phyloP scores from a whole-genome alignment of 352 stramenopile species.

The Globisporangium uncinulatum region DNA sequence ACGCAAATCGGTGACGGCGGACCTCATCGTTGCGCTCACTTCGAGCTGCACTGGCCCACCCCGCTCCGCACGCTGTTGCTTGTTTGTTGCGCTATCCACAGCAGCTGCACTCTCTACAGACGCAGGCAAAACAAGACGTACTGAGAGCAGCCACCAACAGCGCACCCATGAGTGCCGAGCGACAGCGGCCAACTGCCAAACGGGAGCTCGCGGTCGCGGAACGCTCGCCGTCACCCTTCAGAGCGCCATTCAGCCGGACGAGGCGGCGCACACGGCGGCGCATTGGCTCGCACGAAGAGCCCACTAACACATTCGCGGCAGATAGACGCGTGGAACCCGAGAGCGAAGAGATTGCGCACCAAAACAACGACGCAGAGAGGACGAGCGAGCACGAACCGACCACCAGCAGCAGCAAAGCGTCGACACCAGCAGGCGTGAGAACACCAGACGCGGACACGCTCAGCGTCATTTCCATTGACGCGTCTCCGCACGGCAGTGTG shows the following conservation, averaged over 20 bases:
- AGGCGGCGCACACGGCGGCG: slow-evolving; percentile 11
- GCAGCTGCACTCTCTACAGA: too few relatives aligned
- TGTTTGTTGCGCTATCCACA: too few relatives aligned
- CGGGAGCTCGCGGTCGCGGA: slow-evolving; percentile 2
- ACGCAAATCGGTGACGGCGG: neutral
- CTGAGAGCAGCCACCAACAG: neutral
- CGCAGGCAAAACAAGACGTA: neutral
- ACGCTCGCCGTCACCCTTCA: neutral
- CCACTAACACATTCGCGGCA: slow-evolving; percentile 1
- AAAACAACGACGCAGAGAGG: neutral
- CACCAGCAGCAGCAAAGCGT: slow-evolving; percentile 13
- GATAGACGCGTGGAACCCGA: neutral
- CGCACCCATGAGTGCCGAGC: slow-evolving; percentile 1
- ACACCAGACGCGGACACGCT: slow-evolving; percentile 16
- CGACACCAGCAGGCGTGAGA: slow-evolving; percentile 16
- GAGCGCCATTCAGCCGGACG: neutral
- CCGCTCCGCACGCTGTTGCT: too few relatives aligned
- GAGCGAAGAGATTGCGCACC: neutral
- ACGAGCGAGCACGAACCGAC: neutral
- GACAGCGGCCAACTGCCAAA: slow-evolving; percentile 4
- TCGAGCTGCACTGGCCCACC: too few relatives aligned
- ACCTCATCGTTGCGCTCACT: neutral
- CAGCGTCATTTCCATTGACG: slow-evolving; percentile 49
- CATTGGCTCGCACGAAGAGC: slow-evolving; percentile 4
- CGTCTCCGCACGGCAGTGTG: slow-evolving; percentile 32